These are phyloP conservation scores for Eucalyptus tenuipes DNA, from an alignment of 345 rosid genomes.

Conservation along the genomic window DNA sequence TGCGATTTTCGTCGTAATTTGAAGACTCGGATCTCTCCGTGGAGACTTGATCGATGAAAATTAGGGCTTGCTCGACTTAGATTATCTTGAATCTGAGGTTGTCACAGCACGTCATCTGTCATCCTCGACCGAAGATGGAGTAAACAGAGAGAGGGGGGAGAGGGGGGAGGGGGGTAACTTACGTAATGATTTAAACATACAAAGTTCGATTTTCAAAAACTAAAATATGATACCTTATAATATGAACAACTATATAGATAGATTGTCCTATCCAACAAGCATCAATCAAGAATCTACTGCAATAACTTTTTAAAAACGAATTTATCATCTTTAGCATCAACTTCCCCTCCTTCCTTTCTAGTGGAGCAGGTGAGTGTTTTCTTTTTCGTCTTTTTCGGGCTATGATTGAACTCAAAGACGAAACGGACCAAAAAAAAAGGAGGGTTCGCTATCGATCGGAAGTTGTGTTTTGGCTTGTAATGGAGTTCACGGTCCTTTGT, in stretches of 20 bases:
- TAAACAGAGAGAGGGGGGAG: background rate
- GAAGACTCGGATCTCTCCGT: background rate
- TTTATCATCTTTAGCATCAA: background rate
- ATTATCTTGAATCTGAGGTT: background rate
- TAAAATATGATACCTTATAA: background rate
- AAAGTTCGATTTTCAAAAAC: background rate
- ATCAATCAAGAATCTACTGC: background rate
- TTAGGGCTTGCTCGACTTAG: background rate
- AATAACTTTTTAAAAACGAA: background rate
- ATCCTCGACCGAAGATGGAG: background rate
- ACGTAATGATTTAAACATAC: background rate
- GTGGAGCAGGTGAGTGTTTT: background rate
- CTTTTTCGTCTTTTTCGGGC: background rate
- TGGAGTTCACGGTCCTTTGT: background rate
- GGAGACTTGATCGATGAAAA: background rate
- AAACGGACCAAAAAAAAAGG: background rate
- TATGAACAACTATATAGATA: background rate
- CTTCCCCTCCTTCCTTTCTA: background rate
- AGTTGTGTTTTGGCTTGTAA: background rate
- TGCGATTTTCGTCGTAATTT: background rate
- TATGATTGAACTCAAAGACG: background rate
- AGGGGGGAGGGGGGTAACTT: background rate
- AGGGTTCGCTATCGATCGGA: background rate
- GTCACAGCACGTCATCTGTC: background rate
- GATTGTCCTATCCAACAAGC: background rate